phyloP scores from a whole-genome alignment of 2,329 filamentous ascomycete species.

The Xylaria sp. region DNA sequence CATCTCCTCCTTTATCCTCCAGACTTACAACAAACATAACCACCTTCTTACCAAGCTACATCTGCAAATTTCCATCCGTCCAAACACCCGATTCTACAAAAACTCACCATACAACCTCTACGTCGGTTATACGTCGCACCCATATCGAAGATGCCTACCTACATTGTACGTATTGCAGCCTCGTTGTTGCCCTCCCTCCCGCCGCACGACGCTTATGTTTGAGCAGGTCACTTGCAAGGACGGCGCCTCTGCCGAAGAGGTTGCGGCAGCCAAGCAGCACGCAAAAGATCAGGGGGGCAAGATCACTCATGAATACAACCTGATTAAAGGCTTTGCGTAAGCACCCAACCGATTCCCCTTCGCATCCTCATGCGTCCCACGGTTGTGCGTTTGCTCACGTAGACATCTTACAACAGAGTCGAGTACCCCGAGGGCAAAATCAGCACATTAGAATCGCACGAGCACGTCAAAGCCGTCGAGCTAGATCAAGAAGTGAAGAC shows the following conservation, averaged over 20 bases:
- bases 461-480: conserved; percentile 81
- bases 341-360: conserved; percentile 50
- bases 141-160: conserved; percentile 62
- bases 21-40: conserved; percentile 1
- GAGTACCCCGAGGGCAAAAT: conserved; percentile 76
- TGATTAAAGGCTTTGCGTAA: conserved; percentile 95
- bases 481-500: conserved; percentile 75
- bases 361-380: not conserved
- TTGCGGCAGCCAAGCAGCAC: conserved; percentile 79
- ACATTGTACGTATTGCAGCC: conserved; percentile 59
- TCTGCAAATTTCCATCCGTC: not conserved
- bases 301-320: conserved; percentile 83
- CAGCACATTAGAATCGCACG: conserved; percentile 71
- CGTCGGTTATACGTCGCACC: conserved; percentile 35
- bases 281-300: conserved; percentile 80
- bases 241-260: conserved; percentile 71
- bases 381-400: conserved; percentile 6
- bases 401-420: conserved; percentile 66
- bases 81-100: conserved; percentile 1
- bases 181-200: not conserved
- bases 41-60: not conserved
- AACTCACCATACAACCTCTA: conserved; percentile 25
- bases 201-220: conserved; percentile 21
- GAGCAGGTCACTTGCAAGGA: conserved; percentile 82
- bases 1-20: not conserved